These are phyloP conservation scores for Lachancea sp. DNA, from an alignment of 805 yeast species.

Conservation along the genomic window DNA sequence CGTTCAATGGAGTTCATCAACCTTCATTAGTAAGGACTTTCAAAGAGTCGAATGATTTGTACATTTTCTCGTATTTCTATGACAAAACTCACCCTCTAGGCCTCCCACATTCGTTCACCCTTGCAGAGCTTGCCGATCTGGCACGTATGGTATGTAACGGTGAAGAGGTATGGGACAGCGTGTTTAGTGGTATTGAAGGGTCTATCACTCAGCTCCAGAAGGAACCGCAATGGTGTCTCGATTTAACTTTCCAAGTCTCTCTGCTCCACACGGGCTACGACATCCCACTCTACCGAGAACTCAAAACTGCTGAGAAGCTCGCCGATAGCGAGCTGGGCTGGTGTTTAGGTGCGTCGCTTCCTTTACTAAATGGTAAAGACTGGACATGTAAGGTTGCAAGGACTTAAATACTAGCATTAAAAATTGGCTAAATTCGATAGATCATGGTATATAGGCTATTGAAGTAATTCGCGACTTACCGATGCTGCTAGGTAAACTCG, in stretches of 20 bases:
- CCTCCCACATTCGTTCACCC: constrained; percentile 83
- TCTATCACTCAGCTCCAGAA: constrained; percentile 58
- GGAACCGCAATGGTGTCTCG: constrained; percentile 94
- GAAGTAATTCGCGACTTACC: too few species aligned
- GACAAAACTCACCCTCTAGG: constrained; percentile 93
- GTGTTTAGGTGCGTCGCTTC: constrained; percentile 97
- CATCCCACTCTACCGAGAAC: constrained; percentile 82
- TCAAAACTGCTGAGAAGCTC: constrained; percentile 86
- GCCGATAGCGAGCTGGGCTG: constrained; percentile 91
- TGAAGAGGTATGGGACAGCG: constrained; percentile 59
- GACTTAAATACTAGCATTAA: not conserved
- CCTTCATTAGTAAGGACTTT: constrained; percentile 82
- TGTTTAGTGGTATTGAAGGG: constrained; percentile 59
- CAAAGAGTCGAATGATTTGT: constrained; percentile 67
- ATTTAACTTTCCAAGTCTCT: constrained; percentile 83
- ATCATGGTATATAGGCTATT: not conserved
- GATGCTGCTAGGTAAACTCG: too few species aligned
- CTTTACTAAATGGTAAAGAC: constrained; percentile 63
- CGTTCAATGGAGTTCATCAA: constrained; percentile 96
- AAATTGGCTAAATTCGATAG: constrained; percentile 22
- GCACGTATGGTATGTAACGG: constrained; percentile 85
- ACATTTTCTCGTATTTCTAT: constrained; percentile 88
- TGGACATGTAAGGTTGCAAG: constrained; percentile 54
- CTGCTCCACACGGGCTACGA: constrained; percentile 95
- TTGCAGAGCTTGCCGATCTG: constrained; percentile 75